Percentiles rank a stretch among this genome's conserved stretches.
These are phyloP conservation scores for Agrocybe pediades DNA, from an alignment of 768 basidiomycete genomes.

Conservation along the genomic window DNA sequence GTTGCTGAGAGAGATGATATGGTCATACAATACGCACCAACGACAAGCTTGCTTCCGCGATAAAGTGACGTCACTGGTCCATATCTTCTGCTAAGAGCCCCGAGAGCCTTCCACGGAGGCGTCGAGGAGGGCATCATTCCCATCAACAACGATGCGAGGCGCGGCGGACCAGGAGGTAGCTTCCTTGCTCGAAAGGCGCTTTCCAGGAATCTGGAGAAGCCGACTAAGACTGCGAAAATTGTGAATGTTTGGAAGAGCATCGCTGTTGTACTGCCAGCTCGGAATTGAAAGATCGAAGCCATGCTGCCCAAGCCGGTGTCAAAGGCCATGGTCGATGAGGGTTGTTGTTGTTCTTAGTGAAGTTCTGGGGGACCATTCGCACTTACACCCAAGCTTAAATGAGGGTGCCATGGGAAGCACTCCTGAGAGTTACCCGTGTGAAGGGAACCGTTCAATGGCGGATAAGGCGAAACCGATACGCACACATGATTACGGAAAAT, in stretches of 20 bases:
- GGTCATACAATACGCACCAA: conserved; percentile 5
- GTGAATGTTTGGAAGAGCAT: not conserved
- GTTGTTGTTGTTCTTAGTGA: too few species aligned
- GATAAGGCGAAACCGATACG: too few species aligned
- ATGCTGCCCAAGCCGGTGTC: too few species aligned
- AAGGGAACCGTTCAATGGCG: too few species aligned
- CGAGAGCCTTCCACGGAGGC: conserved; percentile 7
- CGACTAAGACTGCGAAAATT: not conserved
- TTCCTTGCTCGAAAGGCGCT: not conserved
- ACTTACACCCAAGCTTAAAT: too few species aligned
- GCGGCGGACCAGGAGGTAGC: not conserved
- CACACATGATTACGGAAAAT: too few species aligned
- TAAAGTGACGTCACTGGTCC: conserved; percentile 14
- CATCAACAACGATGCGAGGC: not conserved
- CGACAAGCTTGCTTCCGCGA: conserved; percentile 13
- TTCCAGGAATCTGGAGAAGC: not conserved
- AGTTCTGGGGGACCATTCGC: too few species aligned
- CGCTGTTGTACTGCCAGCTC: not conserved
- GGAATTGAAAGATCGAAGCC: not conserved
- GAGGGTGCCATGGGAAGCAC: too few species aligned
- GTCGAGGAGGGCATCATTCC: not conserved
- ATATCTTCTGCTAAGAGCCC: conserved; percentile 7
- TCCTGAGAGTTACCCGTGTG: too few species aligned
- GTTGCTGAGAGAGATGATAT: not conserved
- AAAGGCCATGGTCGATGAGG: too few species aligned